Conservation (phyloP, 176 grass and related monocot species). For the Phyllostachys edulis region DNA sequence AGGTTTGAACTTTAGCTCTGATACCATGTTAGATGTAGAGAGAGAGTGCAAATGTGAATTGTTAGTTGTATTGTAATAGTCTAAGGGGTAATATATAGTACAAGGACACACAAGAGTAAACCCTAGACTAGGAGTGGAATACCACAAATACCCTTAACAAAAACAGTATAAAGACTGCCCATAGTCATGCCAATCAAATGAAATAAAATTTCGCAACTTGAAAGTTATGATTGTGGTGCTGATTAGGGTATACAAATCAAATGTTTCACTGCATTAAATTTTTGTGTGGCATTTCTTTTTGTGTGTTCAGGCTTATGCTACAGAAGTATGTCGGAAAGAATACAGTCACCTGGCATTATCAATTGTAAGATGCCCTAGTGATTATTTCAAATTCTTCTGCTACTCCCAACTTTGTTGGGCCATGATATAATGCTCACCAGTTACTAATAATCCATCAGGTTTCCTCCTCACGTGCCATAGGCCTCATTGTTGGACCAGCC, state of each 20-base stretch:
- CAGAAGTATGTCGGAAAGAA: conserved; percentile 63
- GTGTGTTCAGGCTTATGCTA: conserved; percentile 67
- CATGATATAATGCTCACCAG: not conserved
- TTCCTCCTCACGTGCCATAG: conserved; percentile 50
- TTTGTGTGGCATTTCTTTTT: not conserved
- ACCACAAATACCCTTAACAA: too few relatives aligned
- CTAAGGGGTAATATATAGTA: too few relatives aligned
- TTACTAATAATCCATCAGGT: conserved; percentile 40
- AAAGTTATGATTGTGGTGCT: not conserved
- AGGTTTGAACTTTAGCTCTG: too few relatives aligned
- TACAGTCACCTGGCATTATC: conserved; percentile 50
- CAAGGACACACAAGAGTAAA: too few relatives aligned
- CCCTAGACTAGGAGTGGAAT: too few relatives aligned
- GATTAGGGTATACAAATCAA: not conserved
- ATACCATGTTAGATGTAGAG: too few relatives aligned
- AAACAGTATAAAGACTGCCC: not conserved
- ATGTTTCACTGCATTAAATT: not conserved
- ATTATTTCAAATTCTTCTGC: not conserved
- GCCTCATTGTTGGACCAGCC: conserved; percentile 69
- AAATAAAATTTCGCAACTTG: not conserved
- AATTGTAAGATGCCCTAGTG: conserved; percentile 43
- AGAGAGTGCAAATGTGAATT: too few relatives aligned
- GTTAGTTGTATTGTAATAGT: too few relatives aligned
- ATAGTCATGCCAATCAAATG: not conserved
- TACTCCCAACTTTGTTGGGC: conserved; percentile 9